Percentiles rank a stretch among this genome's conserved stretches.
Evolutionary conservation across 106 monocot genomes (phyloP).

Genomic region (Chionographis japonica): DNA sequence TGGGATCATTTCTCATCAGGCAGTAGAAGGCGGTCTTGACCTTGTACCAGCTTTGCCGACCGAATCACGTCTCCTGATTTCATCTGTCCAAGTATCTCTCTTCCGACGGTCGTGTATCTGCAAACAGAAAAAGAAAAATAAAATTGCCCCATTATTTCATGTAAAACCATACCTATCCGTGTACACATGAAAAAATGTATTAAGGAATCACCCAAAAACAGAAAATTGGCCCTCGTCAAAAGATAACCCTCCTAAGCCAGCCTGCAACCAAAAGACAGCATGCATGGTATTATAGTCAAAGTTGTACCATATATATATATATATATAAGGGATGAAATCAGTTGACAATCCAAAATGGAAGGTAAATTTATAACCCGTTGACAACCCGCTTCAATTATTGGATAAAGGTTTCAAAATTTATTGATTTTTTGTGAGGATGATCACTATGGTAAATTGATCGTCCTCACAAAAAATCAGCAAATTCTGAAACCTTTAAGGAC

Average conservation of each 20-base stretch:
- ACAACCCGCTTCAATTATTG: too few species aligned
- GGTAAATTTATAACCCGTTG: neutral
- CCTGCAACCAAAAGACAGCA: slow-evolving; percentile 25
- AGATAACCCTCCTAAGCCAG: slow-evolving; percentile 87
- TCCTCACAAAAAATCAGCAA: too few species aligned
- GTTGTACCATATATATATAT: too few species aligned
- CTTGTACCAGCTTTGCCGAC: slow-evolving; percentile 82
- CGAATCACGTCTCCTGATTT: slow-evolving; percentile 80
- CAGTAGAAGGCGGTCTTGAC: slow-evolving; percentile 68
- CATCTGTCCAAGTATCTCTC: slow-evolving; percentile 74
- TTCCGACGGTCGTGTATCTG: slow-evolving; percentile 72
- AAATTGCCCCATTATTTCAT: too few species aligned
- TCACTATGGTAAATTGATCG: too few species aligned
- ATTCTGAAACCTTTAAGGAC: too few species aligned
- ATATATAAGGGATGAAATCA: too few species aligned
- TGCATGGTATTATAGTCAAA: too few species aligned
- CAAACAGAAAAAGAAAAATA: neutral
- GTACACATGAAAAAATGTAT: neutral
- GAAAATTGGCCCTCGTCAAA: slow-evolving; percentile 99
- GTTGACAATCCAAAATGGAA: neutral
- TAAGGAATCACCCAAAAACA: slow-evolving; percentile 66
- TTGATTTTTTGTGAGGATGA: too few species aligned
- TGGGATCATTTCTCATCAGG: slow-evolving; percentile 34
- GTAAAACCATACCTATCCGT: neutral
- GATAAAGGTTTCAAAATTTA: too few species aligned